phyloP scores from a whole-genome alignment of 805 yeast species.

The Teunomyces cretensis region DNA sequence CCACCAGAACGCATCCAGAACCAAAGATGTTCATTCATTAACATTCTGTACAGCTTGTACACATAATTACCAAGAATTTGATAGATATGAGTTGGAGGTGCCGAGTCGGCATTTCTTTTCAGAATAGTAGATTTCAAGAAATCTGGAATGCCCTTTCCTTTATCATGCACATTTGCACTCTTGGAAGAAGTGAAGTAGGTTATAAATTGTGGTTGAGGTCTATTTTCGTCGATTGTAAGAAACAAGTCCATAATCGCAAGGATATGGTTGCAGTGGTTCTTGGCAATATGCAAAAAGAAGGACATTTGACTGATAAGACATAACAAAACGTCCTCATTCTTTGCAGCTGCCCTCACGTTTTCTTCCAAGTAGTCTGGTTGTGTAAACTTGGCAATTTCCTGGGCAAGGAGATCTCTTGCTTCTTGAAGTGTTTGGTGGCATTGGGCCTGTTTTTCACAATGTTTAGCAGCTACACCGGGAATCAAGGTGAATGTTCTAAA shows the following conservation, averaged over 20 bases:
- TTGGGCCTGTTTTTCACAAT: constrained; percentile 14
- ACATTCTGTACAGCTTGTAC: constrained; percentile 15
- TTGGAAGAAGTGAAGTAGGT: constrained; percentile 15
- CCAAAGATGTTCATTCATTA: constrained; percentile 23
- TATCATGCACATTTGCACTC: background rate
- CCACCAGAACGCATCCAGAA: constrained; percentile 30
- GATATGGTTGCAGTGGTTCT: constrained; percentile 14
- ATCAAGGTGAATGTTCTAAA: constrained; percentile 22
- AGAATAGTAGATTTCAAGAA: constrained; percentile 11
- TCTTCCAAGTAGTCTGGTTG: constrained; percentile 7
- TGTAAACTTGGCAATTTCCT: constrained; percentile 8
- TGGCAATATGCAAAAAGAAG: constrained; percentile 19
- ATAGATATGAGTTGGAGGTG: constrained; percentile 21
- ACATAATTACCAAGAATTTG: constrained; percentile 21
- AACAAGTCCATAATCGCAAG: constrained; percentile 18
- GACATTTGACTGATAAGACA: constrained; percentile 25
- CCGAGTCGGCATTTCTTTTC: constrained; percentile 28
- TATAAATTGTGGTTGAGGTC: constrained; percentile 20
- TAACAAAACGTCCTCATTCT: constrained; percentile 25
- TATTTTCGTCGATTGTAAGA: constrained; percentile 18
- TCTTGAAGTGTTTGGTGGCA: constrained; percentile 12
- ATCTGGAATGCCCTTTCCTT: constrained; percentile 5
- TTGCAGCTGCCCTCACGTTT: constrained; percentile 6
- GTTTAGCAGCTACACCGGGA: constrained; percentile 11
- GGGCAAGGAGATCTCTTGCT: constrained; percentile 11